A percentile compares a stretch with the other conserved stretches of the same genome.
phyloP scores from a whole-genome alignment of 768 basidiomycete genomes.

The Leccinum subtestaceum region DNA sequence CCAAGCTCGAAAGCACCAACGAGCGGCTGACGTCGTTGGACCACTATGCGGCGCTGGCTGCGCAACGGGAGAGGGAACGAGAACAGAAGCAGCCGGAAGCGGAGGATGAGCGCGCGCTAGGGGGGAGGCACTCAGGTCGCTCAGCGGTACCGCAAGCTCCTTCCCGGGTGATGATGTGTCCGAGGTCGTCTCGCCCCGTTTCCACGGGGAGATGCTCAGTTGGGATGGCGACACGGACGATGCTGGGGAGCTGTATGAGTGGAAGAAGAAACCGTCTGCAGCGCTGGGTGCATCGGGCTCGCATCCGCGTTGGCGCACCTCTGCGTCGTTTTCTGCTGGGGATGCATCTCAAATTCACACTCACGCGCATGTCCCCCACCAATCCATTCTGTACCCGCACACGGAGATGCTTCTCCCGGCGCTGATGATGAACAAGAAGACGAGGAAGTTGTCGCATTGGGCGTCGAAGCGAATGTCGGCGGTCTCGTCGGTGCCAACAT shows the following conservation, averaged over 20 bases:
- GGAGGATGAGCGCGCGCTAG: conserved; percentile 36
- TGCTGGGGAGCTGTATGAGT: conserved; percentile 43
- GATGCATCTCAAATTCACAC: no score
- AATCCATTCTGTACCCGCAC: no score
- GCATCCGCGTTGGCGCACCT: conserved; percentile 60
- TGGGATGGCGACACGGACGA: conserved; percentile 37
- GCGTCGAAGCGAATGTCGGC: no score
- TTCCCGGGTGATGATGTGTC: conserved; percentile 39
- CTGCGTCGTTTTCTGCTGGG: conserved; percentile 41
- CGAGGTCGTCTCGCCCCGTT: conserved; percentile 18
- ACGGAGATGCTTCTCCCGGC: no score
- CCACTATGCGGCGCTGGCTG: conserved; percentile 28
- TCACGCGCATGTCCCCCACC: no score
- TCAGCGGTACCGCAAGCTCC: conserved; percentile 26
- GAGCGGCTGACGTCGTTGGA: conserved; percentile 36
- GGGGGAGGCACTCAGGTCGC: conserved; percentile 29
- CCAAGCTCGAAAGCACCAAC: conserved; percentile 64
- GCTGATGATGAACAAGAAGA: no score
- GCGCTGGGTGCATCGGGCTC: conserved; percentile 42
- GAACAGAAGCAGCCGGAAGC: conserved; percentile 13
- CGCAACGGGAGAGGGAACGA: conserved; percentile 29
- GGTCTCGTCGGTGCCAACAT: no score
- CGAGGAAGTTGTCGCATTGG: no score
- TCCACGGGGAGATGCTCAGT: conserved; percentile 10
- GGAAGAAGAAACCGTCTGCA: conserved; percentile 32